Evolutionary conservation across 306 rosid species (phyloP), one percentile per base, ranked within the genome.

Genomic region (Lupinus albus): DNA sequence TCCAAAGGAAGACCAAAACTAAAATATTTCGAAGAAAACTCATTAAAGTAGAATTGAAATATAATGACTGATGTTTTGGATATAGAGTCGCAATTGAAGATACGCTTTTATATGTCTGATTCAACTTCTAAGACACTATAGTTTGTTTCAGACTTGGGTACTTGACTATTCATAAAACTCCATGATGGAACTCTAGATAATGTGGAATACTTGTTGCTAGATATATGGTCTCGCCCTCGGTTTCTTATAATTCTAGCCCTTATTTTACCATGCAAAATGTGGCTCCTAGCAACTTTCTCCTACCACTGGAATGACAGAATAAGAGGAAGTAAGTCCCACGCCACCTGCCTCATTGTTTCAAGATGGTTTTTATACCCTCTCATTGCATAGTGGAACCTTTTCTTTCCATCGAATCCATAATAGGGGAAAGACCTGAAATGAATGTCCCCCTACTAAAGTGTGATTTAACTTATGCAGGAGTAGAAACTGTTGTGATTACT

Each of bases 321-420:
- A 35, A 60, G 55, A 76, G 30, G 4, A 25, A 25, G 30, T 25
- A 25, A 25, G 30, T 25, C 30, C 30, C 30, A 3, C 30, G 4
- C 4, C 30, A 1, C 28, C 28, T 25, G 28, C 28, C 28, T 25
- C 28, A 25, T 25, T 25, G 30, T 25, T 4, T 25, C 2, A 25
- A 2, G 30, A 21, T 1, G 28, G 3, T 21, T 21, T 21, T 1
- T 21, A 25, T 25, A 1, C 30, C 4, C 3, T 25, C 30, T 25
- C 30, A 25, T 25, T 3, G 30, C 30, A 0, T 2, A 0, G 4
- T 25, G 4, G 30, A 13, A 17, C 16, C 10, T 7, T 74, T 64
- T 30, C 28, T n/a, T 44, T 54, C 55, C 52, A 74, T 17, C 44
- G 46, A 45, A 65, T 64, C 41, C 20, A 74, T 28, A 48, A 32